These are phyloP conservation scores for Quambalaria eucalypti DNA, from an alignment of 1,284 basidiomycete species.

Conservation along the genomic window DNA sequence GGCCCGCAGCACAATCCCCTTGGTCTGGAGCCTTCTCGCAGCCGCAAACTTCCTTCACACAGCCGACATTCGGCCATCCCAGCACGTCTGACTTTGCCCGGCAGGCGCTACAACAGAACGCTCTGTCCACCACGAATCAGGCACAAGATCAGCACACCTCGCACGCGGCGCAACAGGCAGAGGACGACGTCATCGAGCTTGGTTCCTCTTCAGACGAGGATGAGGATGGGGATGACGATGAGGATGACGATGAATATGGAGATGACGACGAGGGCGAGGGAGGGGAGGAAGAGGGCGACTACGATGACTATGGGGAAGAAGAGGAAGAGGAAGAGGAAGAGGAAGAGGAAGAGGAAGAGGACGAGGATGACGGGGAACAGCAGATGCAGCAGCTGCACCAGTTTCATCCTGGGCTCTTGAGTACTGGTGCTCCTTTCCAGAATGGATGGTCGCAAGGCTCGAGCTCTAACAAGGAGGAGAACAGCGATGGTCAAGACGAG, in stretches of 20 bases:
- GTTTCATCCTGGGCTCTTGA: background rate
- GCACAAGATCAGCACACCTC: too few species aligned
- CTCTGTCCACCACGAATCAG: too few species aligned
- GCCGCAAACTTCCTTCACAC: too few species aligned
- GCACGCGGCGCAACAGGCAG: background rate
- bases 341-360: background rate
- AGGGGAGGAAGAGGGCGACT: background rate
- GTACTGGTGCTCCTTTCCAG: too few species aligned
- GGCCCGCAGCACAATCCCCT: too few species aligned
- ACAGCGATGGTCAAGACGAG: background rate
- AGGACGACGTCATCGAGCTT: background rate
- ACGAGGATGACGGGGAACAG: slow-evolving; percentile 1
- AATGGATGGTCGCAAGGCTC: too few species aligned
- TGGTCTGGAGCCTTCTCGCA: too few species aligned
- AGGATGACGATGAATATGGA: background rate
- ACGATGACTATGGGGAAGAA: background rate
- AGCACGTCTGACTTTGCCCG: too few species aligned
- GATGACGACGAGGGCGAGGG: background rate
- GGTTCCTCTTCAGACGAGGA: background rate
- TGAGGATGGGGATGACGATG: background rate
- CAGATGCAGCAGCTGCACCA: slow-evolving; percentile 2
- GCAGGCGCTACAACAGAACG: too few species aligned
- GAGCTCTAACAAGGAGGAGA: slow-evolving; percentile 3
- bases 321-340: slow-evolving; percentile 1
- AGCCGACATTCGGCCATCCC: too few species aligned